Evolutionary conservation across 2,329 filamentous ascomycete species (phyloP), one percentile per base, ranked within the genome.

Genomic region (Colletotrichum tofieldiae): DNA sequence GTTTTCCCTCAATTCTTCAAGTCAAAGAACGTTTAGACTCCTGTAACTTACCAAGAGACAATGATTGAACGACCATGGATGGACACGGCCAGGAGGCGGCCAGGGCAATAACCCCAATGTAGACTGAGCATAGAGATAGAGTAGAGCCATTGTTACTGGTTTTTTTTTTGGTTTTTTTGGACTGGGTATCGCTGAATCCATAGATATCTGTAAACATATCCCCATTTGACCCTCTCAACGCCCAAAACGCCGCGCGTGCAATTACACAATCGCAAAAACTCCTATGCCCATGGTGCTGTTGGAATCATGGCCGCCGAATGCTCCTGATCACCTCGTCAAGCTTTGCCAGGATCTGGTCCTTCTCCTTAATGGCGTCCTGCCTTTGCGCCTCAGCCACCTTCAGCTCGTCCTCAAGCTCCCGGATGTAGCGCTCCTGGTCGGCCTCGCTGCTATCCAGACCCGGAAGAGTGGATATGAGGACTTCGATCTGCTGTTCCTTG

Each of bases 1-100:
- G 82, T 93, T 14, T 98, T 96, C 76, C 95, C 96, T 0, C 91
- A 97, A 69, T 90, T 98, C 74, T 98, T 99, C 87, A 96, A 93
- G 81, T 84, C 83, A 6, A 77, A 75, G 23, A 77, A 56, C 26
- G 23, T 51, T 32, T 71, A 67, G 51, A 56, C 16, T 62, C 18
- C 7, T 16, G 12, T 39, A 41, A 39, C 45, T 29, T 8, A 29
- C 37, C 18, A 20, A 20, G 29, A 52, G 37, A 62, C 35, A 23
- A 51, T 29, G 39, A 55, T 29, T 59, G 43, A 43, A 49, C 35
- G 56, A 62, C n/a, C 18, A 4, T 32, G 5, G 9, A 56, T n/a
- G 32, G 32, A 51, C 16, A 35, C 23, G 6, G 58, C 26, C n/a
- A 18, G 58, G 20, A 11, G 41, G n/a, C 11, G 20, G n/a, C 12